These are phyloP conservation scores for Perilla frutescens DNA, from an alignment of 257 asterid species.

Conservation along the genomic window DNA sequence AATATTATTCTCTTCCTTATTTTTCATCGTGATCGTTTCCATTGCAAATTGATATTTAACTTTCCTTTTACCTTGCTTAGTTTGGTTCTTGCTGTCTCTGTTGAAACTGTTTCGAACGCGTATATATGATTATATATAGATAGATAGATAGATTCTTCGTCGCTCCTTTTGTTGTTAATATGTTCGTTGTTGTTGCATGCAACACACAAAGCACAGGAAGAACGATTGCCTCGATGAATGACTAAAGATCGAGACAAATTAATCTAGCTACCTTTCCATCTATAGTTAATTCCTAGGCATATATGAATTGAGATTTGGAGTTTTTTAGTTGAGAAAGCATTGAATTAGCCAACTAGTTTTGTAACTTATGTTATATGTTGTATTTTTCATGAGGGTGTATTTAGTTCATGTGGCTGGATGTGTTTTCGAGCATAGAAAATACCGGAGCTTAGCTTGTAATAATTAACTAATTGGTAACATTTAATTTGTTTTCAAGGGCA, in stretches of 20 bases:
- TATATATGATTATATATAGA: no score
- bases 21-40: conserved; percentile 7
- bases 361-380: conserved; percentile 7
- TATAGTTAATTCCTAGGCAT: no score
- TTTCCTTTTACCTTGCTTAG: no score
- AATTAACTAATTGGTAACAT: neutral
- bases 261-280: no score
- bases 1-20: neutral
- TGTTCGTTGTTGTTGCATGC: no score
- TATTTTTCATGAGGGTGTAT: neutral
- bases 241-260: no score
- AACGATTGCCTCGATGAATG: no score
- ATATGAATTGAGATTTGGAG: neutral
- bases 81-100: no score
- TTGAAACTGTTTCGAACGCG: no score
- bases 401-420: neutral
- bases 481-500: neutral
- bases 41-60: neutral
- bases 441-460: neutral
- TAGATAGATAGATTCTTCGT: no score
- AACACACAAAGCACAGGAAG: no score
- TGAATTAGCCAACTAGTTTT: conserved; percentile 15
- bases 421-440: neutral
- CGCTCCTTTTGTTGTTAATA: no score
- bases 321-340: neutral